Evolutionary conservation across 75 land plant species (phyloP).

Genomic region (Pinus taeda): DNA sequence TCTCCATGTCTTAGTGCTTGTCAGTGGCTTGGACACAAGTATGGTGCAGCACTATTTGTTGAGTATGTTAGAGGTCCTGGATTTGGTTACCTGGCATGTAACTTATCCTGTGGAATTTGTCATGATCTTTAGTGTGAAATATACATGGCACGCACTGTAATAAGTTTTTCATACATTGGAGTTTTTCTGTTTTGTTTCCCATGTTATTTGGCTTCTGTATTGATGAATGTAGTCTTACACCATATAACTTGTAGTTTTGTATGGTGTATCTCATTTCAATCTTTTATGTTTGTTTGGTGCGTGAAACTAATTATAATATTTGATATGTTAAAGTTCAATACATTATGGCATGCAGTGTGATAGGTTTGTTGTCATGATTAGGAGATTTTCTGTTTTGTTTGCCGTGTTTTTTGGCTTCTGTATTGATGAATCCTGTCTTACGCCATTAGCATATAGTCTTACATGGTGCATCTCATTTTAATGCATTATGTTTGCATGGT

Average conservation of each 20-base stretch:
- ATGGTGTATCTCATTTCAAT: not conserved
- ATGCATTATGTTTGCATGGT: no score
- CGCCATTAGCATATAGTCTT: not conserved
- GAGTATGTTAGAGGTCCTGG: not conserved
- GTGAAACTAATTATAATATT: no score
- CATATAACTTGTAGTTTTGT: not conserved
- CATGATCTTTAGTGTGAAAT: not conserved
- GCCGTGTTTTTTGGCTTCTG: not conserved
- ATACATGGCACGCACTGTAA: no score
- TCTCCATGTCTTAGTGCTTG: not conserved
- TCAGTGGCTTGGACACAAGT: no score
- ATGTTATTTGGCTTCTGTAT: not conserved
- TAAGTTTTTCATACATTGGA: not conserved
- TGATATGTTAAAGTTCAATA: no score
- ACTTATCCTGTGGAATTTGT: not conserved
- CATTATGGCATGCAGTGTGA: not conserved
- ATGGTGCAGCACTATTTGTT: not conserved
- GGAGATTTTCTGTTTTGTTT: not conserved
- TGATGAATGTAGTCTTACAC: not conserved
- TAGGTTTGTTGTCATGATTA: no score
- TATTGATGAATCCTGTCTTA: not conserved
- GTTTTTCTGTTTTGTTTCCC: not conserved
- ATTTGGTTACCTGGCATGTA: not conserved
- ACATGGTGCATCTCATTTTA: not conserved
- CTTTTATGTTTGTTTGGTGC: no score